Evolutionary conservation across 371 early-diverging fungal genomes (phyloP).

Genomic region (Vavraia culicis): DNA sequence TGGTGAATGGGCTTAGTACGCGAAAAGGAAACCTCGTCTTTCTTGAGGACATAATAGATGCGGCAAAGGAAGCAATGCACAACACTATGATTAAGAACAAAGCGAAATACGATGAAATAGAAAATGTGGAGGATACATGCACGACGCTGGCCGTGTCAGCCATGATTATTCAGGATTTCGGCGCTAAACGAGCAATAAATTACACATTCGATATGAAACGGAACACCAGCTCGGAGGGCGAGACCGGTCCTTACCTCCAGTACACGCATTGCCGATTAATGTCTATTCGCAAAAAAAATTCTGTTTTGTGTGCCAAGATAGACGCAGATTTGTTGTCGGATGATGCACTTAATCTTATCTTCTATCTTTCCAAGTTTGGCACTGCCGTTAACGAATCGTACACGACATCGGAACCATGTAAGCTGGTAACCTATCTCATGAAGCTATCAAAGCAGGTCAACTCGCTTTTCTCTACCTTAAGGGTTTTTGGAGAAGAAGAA

Average conservation of each 20-base stretch:
- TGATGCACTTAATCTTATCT: constrained; percentile 53
- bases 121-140: constrained; percentile 56
- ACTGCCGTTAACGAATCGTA: constrained; percentile 49
- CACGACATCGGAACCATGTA: constrained; percentile 63
- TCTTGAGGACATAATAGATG: constrained; percentile 78
- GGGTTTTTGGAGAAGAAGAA: constrained; percentile 53
- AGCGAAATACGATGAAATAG: constrained; percentile 58
- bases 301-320: constrained; percentile 45
- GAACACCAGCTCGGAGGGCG: constrained; percentile 84
- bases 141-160: constrained; percentile 57
- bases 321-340: constrained; percentile 48
- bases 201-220: constrained; percentile 80
- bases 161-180: constrained; percentile 78
- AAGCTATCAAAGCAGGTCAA: constrained; percentile 63
- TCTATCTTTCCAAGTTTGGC: constrained; percentile 65
- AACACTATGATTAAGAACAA: constrained; percentile 69
- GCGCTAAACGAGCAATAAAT: constrained; percentile 76
- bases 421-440: constrained; percentile 67
- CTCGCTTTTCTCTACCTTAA: constrained; percentile 55
- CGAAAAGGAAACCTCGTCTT: constrained; percentile 88
- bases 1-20: constrained; percentile 80
- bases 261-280: constrained; percentile 47
- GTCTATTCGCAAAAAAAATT: constrained; percentile 49
- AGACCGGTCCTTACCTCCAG: constrained; percentile 94
- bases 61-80: constrained; percentile 69